Evolutionary conservation across 495 filamentous ascomycete genomes (phyloP).

Genomic region (Elaphomyces granulatus): DNA sequence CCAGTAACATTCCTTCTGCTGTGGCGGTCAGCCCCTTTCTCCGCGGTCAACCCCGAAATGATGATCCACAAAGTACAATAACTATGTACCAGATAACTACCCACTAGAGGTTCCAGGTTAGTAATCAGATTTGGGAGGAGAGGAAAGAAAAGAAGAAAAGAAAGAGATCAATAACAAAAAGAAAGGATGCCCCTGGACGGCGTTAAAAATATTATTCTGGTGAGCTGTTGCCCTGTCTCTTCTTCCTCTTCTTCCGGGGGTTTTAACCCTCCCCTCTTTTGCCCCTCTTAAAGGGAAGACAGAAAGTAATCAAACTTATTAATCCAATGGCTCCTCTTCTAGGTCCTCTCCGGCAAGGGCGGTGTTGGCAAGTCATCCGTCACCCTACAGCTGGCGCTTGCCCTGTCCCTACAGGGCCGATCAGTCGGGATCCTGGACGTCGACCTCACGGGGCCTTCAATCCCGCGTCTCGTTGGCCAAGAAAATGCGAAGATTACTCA

Average conservation of each 20-base stretch:
- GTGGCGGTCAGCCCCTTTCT: too few relatives aligned
- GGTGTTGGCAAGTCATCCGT: constrained; percentile 96
- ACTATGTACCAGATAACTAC: too few relatives aligned
- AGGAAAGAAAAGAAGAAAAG: too few relatives aligned
- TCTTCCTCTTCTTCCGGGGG: not conserved
- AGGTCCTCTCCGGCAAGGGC: constrained; percentile 89
- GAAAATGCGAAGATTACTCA: constrained; percentile 84
- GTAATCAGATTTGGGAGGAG: too few relatives aligned
- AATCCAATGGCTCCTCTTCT: too few relatives aligned
- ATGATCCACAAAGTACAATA: too few relatives aligned
- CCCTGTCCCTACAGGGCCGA: constrained; percentile 68
- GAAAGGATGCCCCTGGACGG: constrained; percentile 32
- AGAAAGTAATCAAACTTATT: constrained; percentile 12
- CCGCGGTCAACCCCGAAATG: too few relatives aligned
- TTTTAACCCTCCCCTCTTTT: constrained; percentile 23
- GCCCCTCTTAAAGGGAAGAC: too few relatives aligned
- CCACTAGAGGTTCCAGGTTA: too few relatives aligned
- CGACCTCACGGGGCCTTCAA: constrained; percentile 90
- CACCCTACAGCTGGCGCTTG: constrained; percentile 86
- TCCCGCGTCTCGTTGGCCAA: constrained; percentile 82
- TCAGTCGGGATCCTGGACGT: constrained; percentile 92
- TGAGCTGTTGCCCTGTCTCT: constrained; percentile 20
- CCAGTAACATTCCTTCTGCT: too few relatives aligned
- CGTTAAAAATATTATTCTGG: constrained; percentile 39
- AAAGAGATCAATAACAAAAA: too few relatives aligned